These are phyloP conservation scores for Immersiporthe knoxdaviesiana DNA, from an alignment of 2,329 filamentous ascomycete genomes.

Conservation along the genomic window DNA sequence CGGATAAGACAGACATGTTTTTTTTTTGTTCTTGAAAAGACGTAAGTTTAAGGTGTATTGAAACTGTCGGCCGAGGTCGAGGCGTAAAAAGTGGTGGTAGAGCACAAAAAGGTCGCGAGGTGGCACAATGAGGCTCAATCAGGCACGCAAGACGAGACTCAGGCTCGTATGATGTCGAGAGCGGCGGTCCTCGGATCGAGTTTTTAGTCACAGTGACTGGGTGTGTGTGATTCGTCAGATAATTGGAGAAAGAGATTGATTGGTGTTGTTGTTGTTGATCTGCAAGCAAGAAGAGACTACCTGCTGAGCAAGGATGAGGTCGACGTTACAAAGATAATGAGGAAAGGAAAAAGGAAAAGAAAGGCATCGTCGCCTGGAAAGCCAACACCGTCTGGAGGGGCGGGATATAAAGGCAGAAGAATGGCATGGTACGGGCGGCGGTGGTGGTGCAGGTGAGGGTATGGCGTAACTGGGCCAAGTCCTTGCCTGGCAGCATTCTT, in stretches of 20 bases:
- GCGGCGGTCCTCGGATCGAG: neutral
- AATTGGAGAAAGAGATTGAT: neutral
- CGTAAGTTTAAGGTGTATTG: neutral
- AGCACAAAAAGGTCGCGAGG: neutral
- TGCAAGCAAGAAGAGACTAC: neutral
- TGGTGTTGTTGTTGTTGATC: neutral
- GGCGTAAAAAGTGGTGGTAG: neutral
- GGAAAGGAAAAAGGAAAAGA: neutral
- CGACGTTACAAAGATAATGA: neutral
- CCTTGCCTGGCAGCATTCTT: neutral
- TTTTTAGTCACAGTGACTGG: neutral
- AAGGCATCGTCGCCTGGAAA: neutral
- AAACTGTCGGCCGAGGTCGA: neutral
- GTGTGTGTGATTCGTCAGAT: neutral
- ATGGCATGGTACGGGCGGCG: neutral
- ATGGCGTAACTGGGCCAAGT: constrained; percentile 2
- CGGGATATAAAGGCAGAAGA: constrained; percentile 5
- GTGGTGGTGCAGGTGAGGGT: neutral
- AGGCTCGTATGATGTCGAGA: neutral
- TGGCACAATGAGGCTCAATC: neutral
- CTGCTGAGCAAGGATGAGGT: neutral
- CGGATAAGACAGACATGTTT: constrained; percentile 24
- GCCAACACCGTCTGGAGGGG: neutral
- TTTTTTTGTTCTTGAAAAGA: too few relatives aligned
- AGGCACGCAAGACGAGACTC: neutral